Conservation (phyloP, 768 basidiomycete species). For the Tephrocybe sp. region DNA sequence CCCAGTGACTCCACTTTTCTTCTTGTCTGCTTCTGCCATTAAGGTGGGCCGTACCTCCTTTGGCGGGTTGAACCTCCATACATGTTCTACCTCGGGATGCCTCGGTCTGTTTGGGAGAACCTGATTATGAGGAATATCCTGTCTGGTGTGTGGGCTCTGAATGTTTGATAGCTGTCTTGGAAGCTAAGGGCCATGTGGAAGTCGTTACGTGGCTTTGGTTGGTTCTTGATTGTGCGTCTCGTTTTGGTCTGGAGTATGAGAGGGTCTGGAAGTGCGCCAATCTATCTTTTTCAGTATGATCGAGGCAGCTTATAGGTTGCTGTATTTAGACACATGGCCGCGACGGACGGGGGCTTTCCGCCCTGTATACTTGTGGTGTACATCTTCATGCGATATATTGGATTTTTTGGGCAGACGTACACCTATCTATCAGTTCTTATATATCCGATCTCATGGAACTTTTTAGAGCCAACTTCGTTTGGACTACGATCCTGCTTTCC, state of each 20-base stretch:
- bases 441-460: background rate
- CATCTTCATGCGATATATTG: slow-evolving; percentile 17
- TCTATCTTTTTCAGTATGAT: background rate
- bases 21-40: no score
- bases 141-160: slow-evolving; percentile 1
- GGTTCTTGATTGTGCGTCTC: slow-evolving; percentile 8
- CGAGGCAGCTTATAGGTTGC: no score
- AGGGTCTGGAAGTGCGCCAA: slow-evolving; percentile 11
- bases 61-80: no score
- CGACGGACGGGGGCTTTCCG: background rate
- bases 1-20: no score
- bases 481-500: slow-evolving; percentile 7
- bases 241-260: slow-evolving; percentile 9
- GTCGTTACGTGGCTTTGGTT: slow-evolving; percentile 10
- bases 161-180: background rate
- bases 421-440: background rate
- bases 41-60: no score
- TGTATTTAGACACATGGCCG: background rate
- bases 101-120: no score
- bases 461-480: slow-evolving; percentile 9
- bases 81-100: no score
- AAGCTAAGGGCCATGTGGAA: background rate
- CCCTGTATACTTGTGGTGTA: slow-evolving; percentile 6
- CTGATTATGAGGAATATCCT: slow-evolving; percentile 4
- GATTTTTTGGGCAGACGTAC: slow-evolving; percentile 16